Evolutionary conservation across 768 basidiomycete species (phyloP).

Genomic region (Phanerodontia chrysosporium): DNA sequence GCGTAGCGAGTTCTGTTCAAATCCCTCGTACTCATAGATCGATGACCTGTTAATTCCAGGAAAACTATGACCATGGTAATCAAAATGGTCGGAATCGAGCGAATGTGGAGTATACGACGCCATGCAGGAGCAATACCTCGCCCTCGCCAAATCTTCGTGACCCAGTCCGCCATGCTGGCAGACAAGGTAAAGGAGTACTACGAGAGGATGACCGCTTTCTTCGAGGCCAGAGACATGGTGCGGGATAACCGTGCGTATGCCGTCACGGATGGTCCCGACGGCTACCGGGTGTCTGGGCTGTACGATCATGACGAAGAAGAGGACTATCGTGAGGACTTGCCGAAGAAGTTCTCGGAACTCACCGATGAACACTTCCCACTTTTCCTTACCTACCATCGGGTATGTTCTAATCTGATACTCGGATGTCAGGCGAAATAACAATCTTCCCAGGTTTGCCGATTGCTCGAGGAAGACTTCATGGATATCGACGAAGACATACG

Average conservation of each 20-base stretch:
- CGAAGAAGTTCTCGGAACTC: constrained; percentile 46
- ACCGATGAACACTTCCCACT: constrained; percentile 58
- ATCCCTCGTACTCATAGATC: not conserved
- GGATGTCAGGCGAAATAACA: not conserved
- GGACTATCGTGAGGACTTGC: constrained; percentile 36
- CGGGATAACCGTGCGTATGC: too few relatives aligned
- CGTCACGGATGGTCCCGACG: too few relatives aligned
- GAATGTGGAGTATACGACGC: constrained; percentile 1
- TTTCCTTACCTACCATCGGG: constrained; percentile 44
- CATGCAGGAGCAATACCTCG: not conserved
- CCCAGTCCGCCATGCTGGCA: constrained; percentile 24
- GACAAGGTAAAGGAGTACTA: constrained; percentile 24
- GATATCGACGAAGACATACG: not conserved
- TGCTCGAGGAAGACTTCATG: constrained; percentile 3
- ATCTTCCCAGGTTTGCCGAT: not conserved
- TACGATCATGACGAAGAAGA: constrained; percentile 39
- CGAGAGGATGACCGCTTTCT: constrained; percentile 11
- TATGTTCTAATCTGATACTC: not conserved
- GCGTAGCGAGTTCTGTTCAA: not conserved
- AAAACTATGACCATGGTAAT: constrained; percentile 28
- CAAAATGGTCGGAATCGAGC: constrained; percentile 22
- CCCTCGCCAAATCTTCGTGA: constrained; percentile 26
- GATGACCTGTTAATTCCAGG: not conserved
- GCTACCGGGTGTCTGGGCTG: constrained; percentile 16
- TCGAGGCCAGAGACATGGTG: not conserved